Evolutionary conservation across 2,329 filamentous ascomycete genomes (phyloP).

Genomic region (Colletotrichum sp.): DNA sequence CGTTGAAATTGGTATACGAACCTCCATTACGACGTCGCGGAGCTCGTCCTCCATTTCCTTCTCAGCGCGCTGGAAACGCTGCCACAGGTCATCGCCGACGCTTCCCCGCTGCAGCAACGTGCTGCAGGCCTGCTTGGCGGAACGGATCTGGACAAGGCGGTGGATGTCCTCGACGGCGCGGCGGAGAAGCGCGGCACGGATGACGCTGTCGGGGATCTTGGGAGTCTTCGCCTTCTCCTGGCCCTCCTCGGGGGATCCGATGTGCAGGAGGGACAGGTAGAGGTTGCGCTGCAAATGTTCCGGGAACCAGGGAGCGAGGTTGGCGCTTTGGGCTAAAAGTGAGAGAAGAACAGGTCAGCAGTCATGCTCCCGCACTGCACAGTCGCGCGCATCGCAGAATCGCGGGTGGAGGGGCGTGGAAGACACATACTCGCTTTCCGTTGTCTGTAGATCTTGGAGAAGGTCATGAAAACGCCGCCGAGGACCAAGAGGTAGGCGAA

Average conservation of each 20-base stretch:
- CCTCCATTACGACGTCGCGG: conserved; percentile 91
- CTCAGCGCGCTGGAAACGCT: conserved; percentile 89
- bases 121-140: conserved; percentile 85
- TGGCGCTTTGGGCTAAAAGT: conserved; percentile 72
- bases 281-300: conserved; percentile 91
- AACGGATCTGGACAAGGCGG: conserved; percentile 86
- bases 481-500: conserved; percentile 90
- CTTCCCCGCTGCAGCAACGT: conserved; percentile 86
- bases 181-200: conserved; percentile 86
- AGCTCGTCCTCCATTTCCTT: conserved; percentile 98
- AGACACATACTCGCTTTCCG: conserved; percentile 75
- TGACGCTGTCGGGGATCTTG: conserved; percentile 78
- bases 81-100: conserved; percentile 95
- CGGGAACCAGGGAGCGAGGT: conserved; percentile 93
- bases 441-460: conserved; percentile 91
- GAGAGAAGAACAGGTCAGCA: conserved; percentile 17
- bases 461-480: conserved; percentile 85
- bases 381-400: too few species aligned
- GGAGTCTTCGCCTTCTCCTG: conserved; percentile 74
- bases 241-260: conserved; percentile 64
- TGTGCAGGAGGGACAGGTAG: conserved; percentile 89
- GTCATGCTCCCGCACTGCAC: neutral
- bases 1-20: conserved; percentile 40
- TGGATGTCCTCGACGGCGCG: conserved; percentile 93
- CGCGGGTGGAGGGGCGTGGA: neutral